Evolutionary conservation across 345 rosid species (phyloP).

Genomic region (Mangifera indica): DNA sequence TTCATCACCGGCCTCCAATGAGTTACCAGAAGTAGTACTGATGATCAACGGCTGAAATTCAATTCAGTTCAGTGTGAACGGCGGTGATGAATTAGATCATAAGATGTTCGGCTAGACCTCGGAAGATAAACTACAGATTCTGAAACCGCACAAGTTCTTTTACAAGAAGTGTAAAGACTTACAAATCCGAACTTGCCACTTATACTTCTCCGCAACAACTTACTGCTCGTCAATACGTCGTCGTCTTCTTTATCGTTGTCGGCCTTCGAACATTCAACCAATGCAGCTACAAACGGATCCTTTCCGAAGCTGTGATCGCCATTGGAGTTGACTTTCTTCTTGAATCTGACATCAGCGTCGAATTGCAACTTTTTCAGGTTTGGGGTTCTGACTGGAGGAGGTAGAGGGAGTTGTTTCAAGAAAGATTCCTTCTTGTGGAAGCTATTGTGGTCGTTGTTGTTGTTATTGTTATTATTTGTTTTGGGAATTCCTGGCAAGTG

Average conservation of each 20-base stretch:
- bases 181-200: constrained; percentile 62
- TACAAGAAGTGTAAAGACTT: constrained; percentile 65
- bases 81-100: constrained; percentile 35
- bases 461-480: constrained; percentile 23
- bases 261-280: constrained; percentile 73
- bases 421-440: constrained; percentile 29
- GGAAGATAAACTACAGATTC: constrained; percentile 72
- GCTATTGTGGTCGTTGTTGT: neutral
- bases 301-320: constrained; percentile 18
- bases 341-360: neutral
- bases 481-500: constrained; percentile 85
- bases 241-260: constrained; percentile 14
- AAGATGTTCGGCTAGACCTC: constrained; percentile 40
- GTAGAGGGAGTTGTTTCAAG: constrained; percentile 51
- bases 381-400: constrained; percentile 46
- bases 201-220: constrained; percentile 28
- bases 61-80: constrained; percentile 22
- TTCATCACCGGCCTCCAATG: neutral
- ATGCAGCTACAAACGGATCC: constrained; percentile 81
- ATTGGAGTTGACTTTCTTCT: constrained; percentile 26
- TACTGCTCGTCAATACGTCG: neutral
- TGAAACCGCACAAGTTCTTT: constrained; percentile 58
- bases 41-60: neutral
- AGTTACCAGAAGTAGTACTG: too few species aligned
- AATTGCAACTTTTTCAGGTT: constrained; percentile 25